Base-by-base conservation (phyloP, 2,329 filamentous ascomycete genomes). In the Claviceps sp. region DNA sequence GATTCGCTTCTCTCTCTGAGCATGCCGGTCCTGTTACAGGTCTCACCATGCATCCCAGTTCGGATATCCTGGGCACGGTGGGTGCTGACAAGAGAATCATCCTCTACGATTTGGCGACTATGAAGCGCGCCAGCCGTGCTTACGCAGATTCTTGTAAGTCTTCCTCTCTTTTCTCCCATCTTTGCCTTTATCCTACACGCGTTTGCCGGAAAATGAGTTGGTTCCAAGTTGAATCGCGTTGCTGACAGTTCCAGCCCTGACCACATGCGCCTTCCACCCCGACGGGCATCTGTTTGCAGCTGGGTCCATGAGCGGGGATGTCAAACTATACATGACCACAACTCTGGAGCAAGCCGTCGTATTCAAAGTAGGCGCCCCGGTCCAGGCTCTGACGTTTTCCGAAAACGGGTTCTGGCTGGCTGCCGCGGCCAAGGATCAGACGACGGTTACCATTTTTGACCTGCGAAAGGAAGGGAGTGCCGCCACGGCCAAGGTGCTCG, bases 361-460 rank as follows among this genome's bases (percentile, higher is more conserved):
- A 52, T 95, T 94, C 67, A 72, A 70, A 20, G 70, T 85, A 1
- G 79, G 77, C 7, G 81, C 82, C 0, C 82, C 89, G 0, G 77
- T 96, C 3, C 81, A 86, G 60, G 79, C 82, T 11, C 71, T 98
- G 42, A 76, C 79, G 54, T 98, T 98, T 70, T 96, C 90, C 0
- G 93, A 98, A 67, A 98, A 98, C 60, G 93, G 93, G 24, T 95
- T 87, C 61, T 97, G 90, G 88, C 83, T 98, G 57, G 91, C 91
- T 1, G 86, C 88, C 5, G 84, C 84, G 7, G 82, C 85, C 54
- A 83, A 88, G 66, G 83, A 82, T 34, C 86, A 89, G 57, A 86
- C 82, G 22, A 84, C 76, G 24, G 84, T 95, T 40, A 86, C 86
- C 9, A 81, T 97, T 51, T 97, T 94, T 75, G 91, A 97, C 67